phyloP scores from a whole-genome alignment of 345 rosid species.

The Acer yangbiense region DNA sequence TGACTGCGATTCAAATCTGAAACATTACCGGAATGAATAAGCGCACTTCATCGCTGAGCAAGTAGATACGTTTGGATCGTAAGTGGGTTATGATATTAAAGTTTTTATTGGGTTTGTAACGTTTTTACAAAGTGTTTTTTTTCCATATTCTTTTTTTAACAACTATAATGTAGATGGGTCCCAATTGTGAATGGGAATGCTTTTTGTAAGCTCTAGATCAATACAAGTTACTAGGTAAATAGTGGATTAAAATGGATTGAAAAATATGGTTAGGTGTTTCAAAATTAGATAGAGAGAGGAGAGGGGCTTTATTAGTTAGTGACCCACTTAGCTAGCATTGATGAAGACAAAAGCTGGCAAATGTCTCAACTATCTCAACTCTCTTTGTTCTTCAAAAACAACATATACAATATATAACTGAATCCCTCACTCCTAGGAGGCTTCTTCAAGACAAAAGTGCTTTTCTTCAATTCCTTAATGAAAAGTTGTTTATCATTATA shows the following conservation, averaged over 20 bases:
- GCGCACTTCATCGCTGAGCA: too few relatives aligned
- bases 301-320: conserved; percentile 13
- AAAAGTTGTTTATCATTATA: conserved; percentile 51
- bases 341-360: conserved; percentile 42
- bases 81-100: not conserved
- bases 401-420: not conserved
- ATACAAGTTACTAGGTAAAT: not conserved
- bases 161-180: conserved; percentile 4
- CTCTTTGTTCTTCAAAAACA: conserved; percentile 25
- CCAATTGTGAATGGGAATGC: conserved; percentile 11
- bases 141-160: conserved; percentile 21
- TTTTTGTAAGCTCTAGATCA: conserved; percentile 7
- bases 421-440: conserved; percentile 49
- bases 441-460: conserved; percentile 63
- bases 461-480: conserved; percentile 38
- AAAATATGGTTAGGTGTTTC: not conserved
- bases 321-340: conserved; percentile 28
- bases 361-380: conserved; percentile 18
- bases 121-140: not conserved
- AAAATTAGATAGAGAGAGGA: not conserved
- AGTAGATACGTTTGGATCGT: too few relatives aligned
- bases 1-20: too few relatives aligned
- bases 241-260: not conserved
- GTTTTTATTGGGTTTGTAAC: not conserved
- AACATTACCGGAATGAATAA: too few relatives aligned